phyloP scores from a whole-genome alignment of 1,284 basidiomycete species.

The Pholiota adiposa region DNA sequence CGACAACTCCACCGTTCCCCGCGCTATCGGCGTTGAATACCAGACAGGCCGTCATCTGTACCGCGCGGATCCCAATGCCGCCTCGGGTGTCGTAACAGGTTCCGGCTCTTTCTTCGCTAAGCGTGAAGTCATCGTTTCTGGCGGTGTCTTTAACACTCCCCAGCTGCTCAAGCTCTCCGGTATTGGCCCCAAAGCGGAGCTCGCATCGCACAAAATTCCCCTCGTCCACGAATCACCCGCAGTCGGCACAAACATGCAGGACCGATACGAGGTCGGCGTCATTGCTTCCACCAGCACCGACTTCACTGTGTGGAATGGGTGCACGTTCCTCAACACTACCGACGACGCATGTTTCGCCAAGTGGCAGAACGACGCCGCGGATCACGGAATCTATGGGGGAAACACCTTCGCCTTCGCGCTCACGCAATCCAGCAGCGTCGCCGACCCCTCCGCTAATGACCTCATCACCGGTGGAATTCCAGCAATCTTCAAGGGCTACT shows the following conservation, averaged over 20 bases:
- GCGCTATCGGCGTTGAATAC: slow-evolving; percentile 14
- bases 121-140: slow-evolving; percentile 13
- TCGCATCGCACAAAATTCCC: slow-evolving; percentile 6
- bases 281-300: slow-evolving; percentile 2
- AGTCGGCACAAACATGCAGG: slow-evolving; percentile 16
- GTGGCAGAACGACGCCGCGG: slow-evolving; percentile 1
- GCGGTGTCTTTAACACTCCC: slow-evolving; percentile 12
- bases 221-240: slow-evolving; percentile 10
- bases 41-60: slow-evolving; percentile 11
- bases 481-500: slow-evolving; percentile 16
- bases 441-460: slow-evolving; percentile 5
- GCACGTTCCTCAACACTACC: slow-evolving; percentile 12
- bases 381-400: slow-evolving; percentile 12
- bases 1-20: slow-evolving; percentile 5
- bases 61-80: slow-evolving; percentile 9
- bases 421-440: slow-evolving; percentile 7
- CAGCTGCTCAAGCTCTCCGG: slow-evolving; percentile 14
- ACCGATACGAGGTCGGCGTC: slow-evolving; percentile 15
- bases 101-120: slow-evolving; percentile 10
- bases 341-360: slow-evolving; percentile 11
- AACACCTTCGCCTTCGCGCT: slow-evolving; percentile 12
- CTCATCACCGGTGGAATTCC: slow-evolving; percentile 11
- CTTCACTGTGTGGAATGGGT: slow-evolving; percentile 5
- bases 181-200: slow-evolving; percentile 4
- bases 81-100: not conserved